Percentiles rank a stretch among this genome's conserved stretches.
Conservation (phyloP, 2,329 filamentous ascomycete species). For the Aspergillus tanneri region DNA sequence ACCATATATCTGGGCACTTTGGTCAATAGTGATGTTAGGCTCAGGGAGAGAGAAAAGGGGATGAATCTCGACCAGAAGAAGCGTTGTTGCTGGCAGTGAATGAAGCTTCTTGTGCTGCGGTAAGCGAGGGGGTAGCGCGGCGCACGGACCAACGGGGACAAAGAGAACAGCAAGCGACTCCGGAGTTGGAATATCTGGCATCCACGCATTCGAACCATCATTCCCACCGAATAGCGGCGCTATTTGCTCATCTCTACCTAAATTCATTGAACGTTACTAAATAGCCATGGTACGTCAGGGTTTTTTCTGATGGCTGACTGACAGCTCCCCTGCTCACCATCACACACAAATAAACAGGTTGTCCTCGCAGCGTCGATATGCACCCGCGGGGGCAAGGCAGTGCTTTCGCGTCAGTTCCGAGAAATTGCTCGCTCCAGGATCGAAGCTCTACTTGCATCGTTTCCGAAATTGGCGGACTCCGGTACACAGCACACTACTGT, state of each 20-base stretch:
- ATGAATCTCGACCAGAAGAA: slow-evolving; percentile 6
- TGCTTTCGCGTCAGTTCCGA: slow-evolving; percentile 95
- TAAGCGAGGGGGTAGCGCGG: slow-evolving; percentile 40
- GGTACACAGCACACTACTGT: slow-evolving; percentile 97
- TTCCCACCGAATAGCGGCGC: slow-evolving; percentile 3
- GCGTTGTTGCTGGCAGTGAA: slow-evolving; percentile 14
- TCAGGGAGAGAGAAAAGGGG: not conserved
- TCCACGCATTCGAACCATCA: slow-evolving; percentile 12
- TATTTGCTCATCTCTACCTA: slow-evolving; percentile 7
- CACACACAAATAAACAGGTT: slow-evolving; percentile 60
- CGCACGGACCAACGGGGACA: slow-evolving; percentile 35
- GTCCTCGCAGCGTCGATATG: slow-evolving; percentile 98
- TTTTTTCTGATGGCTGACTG: not conserved
- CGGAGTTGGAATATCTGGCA: slow-evolving; percentile 22
- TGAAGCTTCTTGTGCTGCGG: slow-evolving; percentile 26
- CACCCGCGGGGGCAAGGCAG: slow-evolving; percentile 95
- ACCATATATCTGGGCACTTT: no score
- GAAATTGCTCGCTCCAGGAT: slow-evolving; percentile 97
- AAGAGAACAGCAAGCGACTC: slow-evolving; percentile 44
- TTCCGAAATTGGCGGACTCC: slow-evolving; percentile 94
- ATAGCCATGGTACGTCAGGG: slow-evolving; percentile 29
- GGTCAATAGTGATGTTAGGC: not conserved
- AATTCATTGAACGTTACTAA: not conserved
- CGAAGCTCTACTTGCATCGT: slow-evolving; percentile 92
- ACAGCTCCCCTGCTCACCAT: slow-evolving; percentile 16